Evolutionary conservation across 768 basidiomycete species (phyloP), one percentile per base, ranked within the genome.

Genomic region (Gloeostereum incarnatum): DNA sequence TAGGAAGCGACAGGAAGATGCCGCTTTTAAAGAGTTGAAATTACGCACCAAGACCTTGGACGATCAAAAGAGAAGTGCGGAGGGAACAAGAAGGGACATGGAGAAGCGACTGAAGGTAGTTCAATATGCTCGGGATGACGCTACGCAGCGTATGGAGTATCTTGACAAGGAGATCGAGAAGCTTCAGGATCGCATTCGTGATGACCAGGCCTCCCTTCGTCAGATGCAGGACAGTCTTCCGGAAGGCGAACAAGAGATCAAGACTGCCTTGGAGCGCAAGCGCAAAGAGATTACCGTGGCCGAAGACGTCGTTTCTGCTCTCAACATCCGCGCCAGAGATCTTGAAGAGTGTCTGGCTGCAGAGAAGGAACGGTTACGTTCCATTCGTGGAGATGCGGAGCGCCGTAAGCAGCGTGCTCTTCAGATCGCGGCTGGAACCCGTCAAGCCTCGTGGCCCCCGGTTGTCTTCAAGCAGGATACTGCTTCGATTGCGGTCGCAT

Each of bases 61-160:
- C 48, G 94, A 99, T 55, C 64, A 76, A 38, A 86, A 82, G 58
- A 80, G 94, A 22, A 65, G 65, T 20, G 89, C 91, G 8, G 96
- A 99, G 59, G 66, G 73, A 36, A 59, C 67, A 36, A 84, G 78
- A 53, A 72, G 78, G 31, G 93, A 97, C 33, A 89, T 83, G 3
- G 94, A 98, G 60, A 91, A 87, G 65, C 80, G 80, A 48, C 68
- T 93, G 42, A 84, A 79, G 49, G 65, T 69, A n/a, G 77, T 75
- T 11, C 77, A 79, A 54, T 66, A 53, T 30, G 63, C 71, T 43
- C 74, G 81, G 23, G 80, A 86, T 50, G 78, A 68, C 39, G 72
- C 81, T 0, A 64, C 56, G 16, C 69, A 67, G 48, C 68, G 72
- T 29, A 69, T 82, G 52, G 69, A 72, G 21, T 62, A 67, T 42